Evolutionary conservation across 2,329 filamentous ascomycete species (phyloP).

Genomic region (Paradendryphiella salina): DNA sequence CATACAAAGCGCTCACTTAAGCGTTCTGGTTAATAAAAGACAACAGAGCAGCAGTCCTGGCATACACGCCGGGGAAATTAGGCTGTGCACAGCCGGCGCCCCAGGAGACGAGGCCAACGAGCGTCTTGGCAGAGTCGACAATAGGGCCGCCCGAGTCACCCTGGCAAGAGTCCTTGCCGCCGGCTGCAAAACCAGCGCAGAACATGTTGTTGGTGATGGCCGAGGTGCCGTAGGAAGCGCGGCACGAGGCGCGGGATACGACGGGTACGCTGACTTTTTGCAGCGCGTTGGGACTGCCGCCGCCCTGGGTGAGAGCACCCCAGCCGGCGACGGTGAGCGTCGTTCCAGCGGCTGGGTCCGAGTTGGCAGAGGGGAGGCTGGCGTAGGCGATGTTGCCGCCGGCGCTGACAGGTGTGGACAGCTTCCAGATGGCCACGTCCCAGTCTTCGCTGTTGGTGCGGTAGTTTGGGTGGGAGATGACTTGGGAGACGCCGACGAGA

Average conservation of each 20-base stretch:
- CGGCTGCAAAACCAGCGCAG: conserved; percentile 30
- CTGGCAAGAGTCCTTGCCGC: conserved; percentile 42
- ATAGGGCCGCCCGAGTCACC: conserved; percentile 39
- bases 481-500: conserved; percentile 21
- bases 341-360: conserved; percentile 29
- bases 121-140: conserved; percentile 15
- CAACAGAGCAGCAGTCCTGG: conserved; percentile 20
- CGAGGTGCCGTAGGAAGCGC: conserved; percentile 21
- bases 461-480: conserved; percentile 30
- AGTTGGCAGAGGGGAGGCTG: conserved; percentile 24
- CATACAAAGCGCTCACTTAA: conserved; percentile 1
- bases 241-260: conserved; percentile 32
- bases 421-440: conserved; percentile 36
- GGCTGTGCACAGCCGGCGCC: conserved; percentile 28
- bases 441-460: conserved; percentile 16
- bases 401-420: conserved; percentile 26
- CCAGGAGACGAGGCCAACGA: conserved; percentile 15
- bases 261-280: conserved; percentile 38
- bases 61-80: conserved; percentile 33
- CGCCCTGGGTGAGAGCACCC: conserved; percentile 22
- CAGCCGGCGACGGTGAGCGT: conserved; percentile 33
- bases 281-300: conserved; percentile 19
- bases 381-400: conserved; percentile 33
- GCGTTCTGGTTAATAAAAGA: conserved; percentile 29
- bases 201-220: conserved; percentile 33